A percentile compares a stretch with the other conserved stretches of the same genome.
Conservation (phyloP, 257 asterid species). For the Dorcoceras hygrometricum region DNA sequence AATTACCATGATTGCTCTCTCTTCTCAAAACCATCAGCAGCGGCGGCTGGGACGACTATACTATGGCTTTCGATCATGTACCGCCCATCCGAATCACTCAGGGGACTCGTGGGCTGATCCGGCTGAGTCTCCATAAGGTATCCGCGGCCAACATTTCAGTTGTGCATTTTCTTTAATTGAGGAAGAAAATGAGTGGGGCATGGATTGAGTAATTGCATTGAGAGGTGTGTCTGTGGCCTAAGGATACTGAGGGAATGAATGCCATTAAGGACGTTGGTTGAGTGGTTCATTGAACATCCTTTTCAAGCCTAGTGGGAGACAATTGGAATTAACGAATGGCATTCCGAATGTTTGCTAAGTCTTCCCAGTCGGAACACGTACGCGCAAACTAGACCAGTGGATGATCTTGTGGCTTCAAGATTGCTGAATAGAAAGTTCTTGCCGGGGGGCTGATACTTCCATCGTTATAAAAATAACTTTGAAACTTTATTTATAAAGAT, state of each 20-base stretch:
- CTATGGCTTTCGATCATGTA: constrained; percentile 27
- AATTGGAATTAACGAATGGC: constrained; percentile 14
- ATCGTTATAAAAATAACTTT: no score
- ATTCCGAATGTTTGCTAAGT: constrained; percentile 37
- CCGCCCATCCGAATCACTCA: constrained; percentile 31
- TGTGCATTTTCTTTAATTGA: constrained; percentile 12
- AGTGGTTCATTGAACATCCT: constrained; percentile 24
- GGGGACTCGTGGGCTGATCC: constrained; percentile 30
- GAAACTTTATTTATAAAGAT: no score
- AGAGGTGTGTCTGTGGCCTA: constrained; percentile 50
- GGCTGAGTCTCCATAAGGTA: constrained; percentile 22
- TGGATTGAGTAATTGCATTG: constrained; percentile 24
- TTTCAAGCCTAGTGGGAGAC: constrained; percentile 20
- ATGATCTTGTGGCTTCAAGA: constrained; percentile 32
- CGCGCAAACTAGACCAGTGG: constrained; percentile 20
- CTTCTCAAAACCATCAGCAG: constrained; percentile 57
- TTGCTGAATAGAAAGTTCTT: no score
- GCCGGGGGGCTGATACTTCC: no score
- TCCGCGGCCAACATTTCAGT: constrained; percentile 8
- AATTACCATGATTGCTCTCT: constrained; percentile 71
- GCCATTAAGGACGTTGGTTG: constrained; percentile 38
- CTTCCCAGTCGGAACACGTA: constrained; percentile 24
- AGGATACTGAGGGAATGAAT: constrained; percentile 18
- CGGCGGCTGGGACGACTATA: constrained; percentile 40
- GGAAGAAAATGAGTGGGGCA: constrained; percentile 29